Evolutionary conservation across 192 early-diverging fungal genomes (phyloP).

Genomic region (Dissophora ornata): DNA sequence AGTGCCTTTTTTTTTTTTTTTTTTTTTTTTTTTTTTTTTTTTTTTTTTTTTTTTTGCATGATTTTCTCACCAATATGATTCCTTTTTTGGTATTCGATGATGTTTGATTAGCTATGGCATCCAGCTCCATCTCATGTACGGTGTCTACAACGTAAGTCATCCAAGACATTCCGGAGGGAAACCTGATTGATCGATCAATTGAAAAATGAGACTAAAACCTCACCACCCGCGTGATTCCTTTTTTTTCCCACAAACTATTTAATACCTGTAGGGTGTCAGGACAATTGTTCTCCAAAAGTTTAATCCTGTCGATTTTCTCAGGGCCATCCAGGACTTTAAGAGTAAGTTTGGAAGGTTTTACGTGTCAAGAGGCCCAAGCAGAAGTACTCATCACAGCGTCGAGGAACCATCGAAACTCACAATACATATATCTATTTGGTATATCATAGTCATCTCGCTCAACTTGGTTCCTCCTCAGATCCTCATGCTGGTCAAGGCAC

Average conservation of each 20-base stretch:
- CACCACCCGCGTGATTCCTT: conserved; percentile 16
- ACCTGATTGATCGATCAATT: conserved; percentile 4
- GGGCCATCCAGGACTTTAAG: conserved; percentile 64
- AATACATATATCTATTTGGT: too few relatives aligned
- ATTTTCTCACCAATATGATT: too few relatives aligned
- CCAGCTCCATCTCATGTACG: conserved; percentile 35
- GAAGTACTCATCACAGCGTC: too few relatives aligned
- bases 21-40: background rate
- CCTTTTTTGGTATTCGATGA: background rate
- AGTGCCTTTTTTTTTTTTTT: too few relatives aligned
- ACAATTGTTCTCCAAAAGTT: conserved; percentile 74
- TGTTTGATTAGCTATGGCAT: conserved; percentile 38
- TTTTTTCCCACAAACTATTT: background rate
- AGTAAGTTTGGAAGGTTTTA: conserved; percentile 46
- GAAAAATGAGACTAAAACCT: background rate
- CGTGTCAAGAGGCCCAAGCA: too few relatives aligned
- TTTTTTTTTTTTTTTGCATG: background rate
- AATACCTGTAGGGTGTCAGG: conserved; percentile 52
- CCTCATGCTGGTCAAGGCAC: conserved; percentile 73
- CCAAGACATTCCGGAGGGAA: too few relatives aligned
- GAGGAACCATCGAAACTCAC: too few relatives aligned
- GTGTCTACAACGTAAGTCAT: conserved; percentile 43
- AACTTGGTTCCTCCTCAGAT: conserved; percentile 76
- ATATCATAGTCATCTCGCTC: conserved; percentile 27
- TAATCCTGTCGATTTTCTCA: conserved; percentile 64